Base-by-base conservation (phyloP, 768 basidiomycete species). In the Termitomyces sp. region DNA sequence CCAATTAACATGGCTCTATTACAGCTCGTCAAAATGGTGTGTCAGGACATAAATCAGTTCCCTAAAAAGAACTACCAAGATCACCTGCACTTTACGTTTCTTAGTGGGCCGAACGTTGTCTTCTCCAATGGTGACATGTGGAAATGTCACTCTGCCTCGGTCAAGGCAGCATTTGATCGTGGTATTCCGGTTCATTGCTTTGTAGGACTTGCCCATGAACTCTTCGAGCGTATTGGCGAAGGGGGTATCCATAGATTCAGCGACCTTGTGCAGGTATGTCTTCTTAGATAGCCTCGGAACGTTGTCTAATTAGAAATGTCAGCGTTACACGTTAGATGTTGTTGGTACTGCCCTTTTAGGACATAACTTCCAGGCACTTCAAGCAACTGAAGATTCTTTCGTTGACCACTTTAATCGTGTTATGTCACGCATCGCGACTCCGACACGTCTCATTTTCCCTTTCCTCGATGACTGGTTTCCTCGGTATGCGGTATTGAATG, bases 121-220 rank as follows among this genome's bases (percentile, higher is more conserved):
- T 69, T 77, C 60, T 70, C 75, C 47, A 77, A 77, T 60, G 76
- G 77, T 14, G 73, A 73, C 48, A 68, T 63, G 57, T 78, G 76
- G 76, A 73, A 72, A 60, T 65, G 72, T 20, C 77, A 78, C 42
- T 75, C 75, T 11, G 61, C 65, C 4, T 66, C 72, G n/a, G 71
- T 77, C 29, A 74, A 70, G 53, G 67, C 71, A 10, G 76, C 76
- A 2, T 70, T 78, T 40, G 67, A 70, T 57, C 67, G 70, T 15
- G 69, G 73, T 43, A 68, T 75, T 14, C 77, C 77, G 15, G 64
- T 78, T 29, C 68, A 74, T 50, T 62, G 67, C 17, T 77, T 77
- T 56, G 68, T 72, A 11, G 20, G 60, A 2, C 65, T 78, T n/a
- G 56, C 73, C 14, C 52, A 68, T 32, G 72, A 76, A 36, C 68